These are phyloP conservation scores for Alnus rubra DNA, from an alignment of 306 rosid genomes.

Conservation along the genomic window DNA sequence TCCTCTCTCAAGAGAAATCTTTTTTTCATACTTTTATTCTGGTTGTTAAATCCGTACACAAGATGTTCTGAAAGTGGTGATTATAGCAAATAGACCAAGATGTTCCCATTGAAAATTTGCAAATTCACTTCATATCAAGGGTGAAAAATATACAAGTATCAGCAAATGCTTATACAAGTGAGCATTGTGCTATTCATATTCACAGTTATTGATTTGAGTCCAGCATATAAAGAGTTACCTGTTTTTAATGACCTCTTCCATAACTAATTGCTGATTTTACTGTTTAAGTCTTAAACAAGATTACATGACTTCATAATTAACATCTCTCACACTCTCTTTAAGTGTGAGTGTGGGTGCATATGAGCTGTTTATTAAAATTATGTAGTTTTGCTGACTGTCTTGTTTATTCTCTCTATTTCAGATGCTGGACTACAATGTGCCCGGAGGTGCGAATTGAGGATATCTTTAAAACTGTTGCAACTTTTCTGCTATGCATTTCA, in stretches of 20 bases:
- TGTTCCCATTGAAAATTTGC: background rate
- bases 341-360: background rate
- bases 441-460: conserved; percentile 64
- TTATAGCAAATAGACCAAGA: background rate
- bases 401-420: conserved; percentile 24
- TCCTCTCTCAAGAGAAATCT: background rate
- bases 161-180: background rate
- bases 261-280: too few relatives aligned
- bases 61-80: background rate
- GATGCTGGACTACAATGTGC: conserved; percentile 97
- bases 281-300: too few relatives aligned
- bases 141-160: background rate
- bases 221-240: background rate
- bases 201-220: background rate
- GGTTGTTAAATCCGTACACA: background rate
- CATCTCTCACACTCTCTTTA: background rate
- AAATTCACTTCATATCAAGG: background rate
- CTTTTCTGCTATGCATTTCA: background rate
- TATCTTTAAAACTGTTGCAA: conserved; percentile 16
- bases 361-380: background rate
- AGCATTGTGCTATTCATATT: background rate
- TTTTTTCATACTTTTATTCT: background rate
- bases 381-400: conserved; percentile 17
- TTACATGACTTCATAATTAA: background rate
- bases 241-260: background rate